Conservation (phyloP, 106 monocot genomes). For the Agapanthus africanus region DNA sequence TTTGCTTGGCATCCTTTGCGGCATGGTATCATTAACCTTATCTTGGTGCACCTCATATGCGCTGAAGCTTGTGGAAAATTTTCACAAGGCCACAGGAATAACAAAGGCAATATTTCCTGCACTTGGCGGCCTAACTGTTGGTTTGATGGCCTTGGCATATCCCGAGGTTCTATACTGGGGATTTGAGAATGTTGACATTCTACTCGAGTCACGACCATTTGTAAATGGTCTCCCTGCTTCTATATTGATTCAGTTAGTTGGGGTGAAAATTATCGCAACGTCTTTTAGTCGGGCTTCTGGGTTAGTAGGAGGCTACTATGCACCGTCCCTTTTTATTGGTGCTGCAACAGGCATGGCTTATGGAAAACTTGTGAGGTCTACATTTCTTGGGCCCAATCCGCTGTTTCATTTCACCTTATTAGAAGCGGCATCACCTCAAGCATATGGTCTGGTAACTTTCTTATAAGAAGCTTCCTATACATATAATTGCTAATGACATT, state of each 20-base stretch:
- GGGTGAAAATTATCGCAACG: slow-evolving; percentile 78
- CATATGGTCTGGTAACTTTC: slow-evolving; percentile 79
- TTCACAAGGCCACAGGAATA: slow-evolving; percentile 48
- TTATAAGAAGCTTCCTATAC: too few relatives aligned
- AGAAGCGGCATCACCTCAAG: slow-evolving; percentile 94
- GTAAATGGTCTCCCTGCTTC: slow-evolving; percentile 52
- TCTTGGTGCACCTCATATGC: slow-evolving; percentile 71
- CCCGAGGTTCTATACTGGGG: slow-evolving; percentile 96
- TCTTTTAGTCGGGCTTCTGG: slow-evolving; percentile 78
- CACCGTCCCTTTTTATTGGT: slow-evolving; percentile 96
- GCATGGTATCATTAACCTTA: slow-evolving; percentile 63
- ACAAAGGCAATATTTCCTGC: slow-evolving; percentile 61
- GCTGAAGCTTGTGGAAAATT: slow-evolving; percentile 31
- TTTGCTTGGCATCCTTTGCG: slow-evolving; percentile 73
- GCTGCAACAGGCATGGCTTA: slow-evolving; percentile 98
- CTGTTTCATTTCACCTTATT: slow-evolving; percentile 43
- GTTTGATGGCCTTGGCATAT: slow-evolving; percentile 68
- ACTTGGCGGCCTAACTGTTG: slow-evolving; percentile 75
- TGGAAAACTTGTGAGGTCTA: slow-evolving; percentile 52
- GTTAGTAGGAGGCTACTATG: slow-evolving; percentile 94
- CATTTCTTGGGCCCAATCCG: slow-evolving; percentile 42
- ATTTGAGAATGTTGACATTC: slow-evolving; percentile 88
- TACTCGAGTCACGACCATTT: slow-evolving; percentile 79
- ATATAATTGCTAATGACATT: too few relatives aligned
- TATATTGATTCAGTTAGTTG: slow-evolving; percentile 75